These are phyloP conservation scores for Anastatica hierochuntica DNA, from an alignment of 345 rosid species.

Conservation along the genomic window DNA sequence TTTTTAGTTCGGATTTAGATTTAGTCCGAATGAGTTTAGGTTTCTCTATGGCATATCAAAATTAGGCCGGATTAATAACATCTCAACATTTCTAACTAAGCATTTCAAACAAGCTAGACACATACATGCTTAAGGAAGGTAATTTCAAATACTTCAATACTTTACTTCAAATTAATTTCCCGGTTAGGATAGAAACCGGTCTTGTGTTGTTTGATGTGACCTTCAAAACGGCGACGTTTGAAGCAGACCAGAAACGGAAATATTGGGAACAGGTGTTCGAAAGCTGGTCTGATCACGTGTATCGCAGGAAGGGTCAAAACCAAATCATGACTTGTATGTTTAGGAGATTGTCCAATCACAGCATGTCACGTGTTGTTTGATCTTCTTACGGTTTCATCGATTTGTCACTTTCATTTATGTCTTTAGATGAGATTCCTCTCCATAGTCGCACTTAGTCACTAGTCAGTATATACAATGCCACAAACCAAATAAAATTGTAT, in stretches of 20 bases:
- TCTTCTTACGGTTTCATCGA: conserved; percentile 14
- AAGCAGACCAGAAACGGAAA: conserved; percentile 17
- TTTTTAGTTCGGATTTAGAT: too few species aligned
- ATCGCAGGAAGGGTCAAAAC: conserved; percentile 15
- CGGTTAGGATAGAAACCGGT: background rate
- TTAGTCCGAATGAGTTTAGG: too few species aligned
- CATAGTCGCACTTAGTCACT: too few species aligned
- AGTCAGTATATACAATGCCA: too few species aligned
- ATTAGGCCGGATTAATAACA: too few species aligned
- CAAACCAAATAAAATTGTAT: too few species aligned
- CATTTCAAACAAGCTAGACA: too few species aligned
- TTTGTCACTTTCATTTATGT: conserved; percentile 18
- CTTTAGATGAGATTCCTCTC: conserved; percentile 11
- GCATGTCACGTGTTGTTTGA: background rate
- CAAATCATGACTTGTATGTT: conserved; percentile 17
- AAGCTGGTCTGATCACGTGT: conserved; percentile 18
- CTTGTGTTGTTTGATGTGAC: background rate
- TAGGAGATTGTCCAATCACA: background rate
- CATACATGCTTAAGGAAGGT: too few species aligned
- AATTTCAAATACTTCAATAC: too few species aligned
- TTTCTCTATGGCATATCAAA: too few species aligned
- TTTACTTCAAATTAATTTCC: background rate
- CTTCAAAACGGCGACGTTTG: conserved; percentile 3
- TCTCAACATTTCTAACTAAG: too few species aligned
- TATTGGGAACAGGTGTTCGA: conserved; percentile 22